These are phyloP conservation scores for Ciborinia camelliae DNA, from an alignment of 2,329 filamentous ascomycete species.

Conservation along the genomic window DNA sequence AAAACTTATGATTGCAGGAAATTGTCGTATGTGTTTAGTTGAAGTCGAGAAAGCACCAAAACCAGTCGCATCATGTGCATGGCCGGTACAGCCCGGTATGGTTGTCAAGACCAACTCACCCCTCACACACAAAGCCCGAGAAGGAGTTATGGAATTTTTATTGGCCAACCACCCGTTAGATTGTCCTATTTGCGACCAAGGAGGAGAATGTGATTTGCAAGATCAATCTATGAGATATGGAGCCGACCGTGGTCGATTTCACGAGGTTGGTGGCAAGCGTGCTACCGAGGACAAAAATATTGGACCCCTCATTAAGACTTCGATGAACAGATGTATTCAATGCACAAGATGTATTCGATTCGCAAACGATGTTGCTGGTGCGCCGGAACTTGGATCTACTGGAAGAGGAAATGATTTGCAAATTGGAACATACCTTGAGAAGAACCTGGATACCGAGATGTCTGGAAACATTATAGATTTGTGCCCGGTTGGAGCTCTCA, in stretches of 20 bases:
- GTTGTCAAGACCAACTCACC: constrained; percentile 98
- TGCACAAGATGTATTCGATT: constrained; percentile 98
- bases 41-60: constrained; percentile 96
- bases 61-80: constrained; percentile 96
- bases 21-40: constrained; percentile 99
- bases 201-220: constrained; percentile 97
- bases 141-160: constrained; percentile 98
- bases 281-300: constrained; percentile 99
- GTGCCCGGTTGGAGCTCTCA: constrained; percentile 93
- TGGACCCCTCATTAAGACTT: constrained; percentile 95
- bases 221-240: constrained; percentile 99
- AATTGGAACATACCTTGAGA: constrained; percentile 96
- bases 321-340: constrained; percentile 99
- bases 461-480: constrained; percentile 98
- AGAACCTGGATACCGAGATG: constrained; percentile 88
- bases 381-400: constrained; percentile 88
- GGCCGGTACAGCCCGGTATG: constrained; percentile 98
- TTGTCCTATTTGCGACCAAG: constrained; percentile 97
- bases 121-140: constrained; percentile 92
- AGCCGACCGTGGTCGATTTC: constrained; percentile 91
- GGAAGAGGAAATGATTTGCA: constrained; percentile 96
- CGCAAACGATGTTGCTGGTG: constrained; percentile 94
- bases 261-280: constrained; percentile 93
- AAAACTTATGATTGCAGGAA: constrained; percentile 98
- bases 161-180: constrained; percentile 94